Evolutionary conservation across 495 filamentous ascomycete species (phyloP).

Genomic region (Xylaria telfairii): DNA sequence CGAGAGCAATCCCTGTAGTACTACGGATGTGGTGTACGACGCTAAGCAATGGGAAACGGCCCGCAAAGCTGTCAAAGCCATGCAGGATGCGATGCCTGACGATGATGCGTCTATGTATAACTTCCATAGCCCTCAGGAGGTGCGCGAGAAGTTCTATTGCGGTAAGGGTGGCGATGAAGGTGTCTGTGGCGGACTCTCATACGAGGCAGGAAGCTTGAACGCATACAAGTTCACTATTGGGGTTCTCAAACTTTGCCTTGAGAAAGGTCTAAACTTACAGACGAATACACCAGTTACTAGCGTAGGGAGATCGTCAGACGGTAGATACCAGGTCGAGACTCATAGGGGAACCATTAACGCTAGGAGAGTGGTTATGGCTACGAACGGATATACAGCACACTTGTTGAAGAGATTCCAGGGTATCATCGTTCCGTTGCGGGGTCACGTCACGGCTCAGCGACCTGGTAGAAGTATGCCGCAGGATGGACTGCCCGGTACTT

Average conservation of each 20-base stretch:
- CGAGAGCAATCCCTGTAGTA: constrained; percentile 56
- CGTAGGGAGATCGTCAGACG: constrained; percentile 41
- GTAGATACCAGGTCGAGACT: constrained; percentile 58
- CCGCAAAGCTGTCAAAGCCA: constrained; percentile 47
- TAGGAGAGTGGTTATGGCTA: constrained; percentile 66
- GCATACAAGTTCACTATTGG: constrained; percentile 69
- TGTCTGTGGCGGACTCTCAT: constrained; percentile 61
- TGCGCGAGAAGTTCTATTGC: constrained; percentile 53
- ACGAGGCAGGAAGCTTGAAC: constrained; percentile 67
- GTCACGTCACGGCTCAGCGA: constrained; percentile 69
- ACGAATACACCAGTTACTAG: constrained; percentile 63
- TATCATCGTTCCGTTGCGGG: constrained; percentile 69
- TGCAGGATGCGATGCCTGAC: constrained; percentile 53
- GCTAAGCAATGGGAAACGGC: constrained; percentile 50
- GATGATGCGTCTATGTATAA: constrained; percentile 55
- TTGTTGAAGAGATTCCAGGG: constrained; percentile 63
- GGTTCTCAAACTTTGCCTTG: constrained; percentile 60
- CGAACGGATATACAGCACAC: constrained; percentile 72
- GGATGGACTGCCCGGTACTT: constrained; percentile 57
- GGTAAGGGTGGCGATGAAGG: constrained; percentile 41
- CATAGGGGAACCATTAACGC: constrained; percentile 60
- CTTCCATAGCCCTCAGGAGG: constrained; percentile 52
- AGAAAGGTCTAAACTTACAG: constrained; percentile 64
- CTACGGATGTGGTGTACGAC: constrained; percentile 65
- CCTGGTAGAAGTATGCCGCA: constrained; percentile 55